A percentile compares a stretch with the other conserved stretches of the same genome.
These are phyloP conservation scores for Linum usitatissimum DNA, from an alignment of 345 rosid species.

Conservation along the genomic window DNA sequence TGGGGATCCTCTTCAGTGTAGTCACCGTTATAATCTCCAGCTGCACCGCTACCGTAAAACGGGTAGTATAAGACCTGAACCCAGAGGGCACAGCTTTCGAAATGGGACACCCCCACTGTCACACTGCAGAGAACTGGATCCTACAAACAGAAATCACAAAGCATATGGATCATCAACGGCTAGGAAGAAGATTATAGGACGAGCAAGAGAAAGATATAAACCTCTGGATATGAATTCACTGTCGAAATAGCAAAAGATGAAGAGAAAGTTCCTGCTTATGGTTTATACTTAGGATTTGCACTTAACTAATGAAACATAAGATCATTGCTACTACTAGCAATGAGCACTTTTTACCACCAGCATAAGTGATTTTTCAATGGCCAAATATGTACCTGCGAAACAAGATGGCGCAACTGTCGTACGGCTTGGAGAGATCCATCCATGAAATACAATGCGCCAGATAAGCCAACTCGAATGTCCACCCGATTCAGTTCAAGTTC, in stretches of 20 bases:
- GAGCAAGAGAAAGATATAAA: neutral
- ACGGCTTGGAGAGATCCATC: constrained; percentile 98
- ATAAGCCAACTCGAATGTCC: constrained; percentile 88
- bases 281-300: too few species aligned
- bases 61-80: constrained; percentile 95
- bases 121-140: constrained; percentile 92
- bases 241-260: too few species aligned
- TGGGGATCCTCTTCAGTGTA: constrained; percentile 88
- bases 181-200: neutral
- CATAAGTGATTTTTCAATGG: too few species aligned
- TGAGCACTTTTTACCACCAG: too few species aligned
- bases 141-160: constrained; percentile 27
- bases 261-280: too few species aligned
- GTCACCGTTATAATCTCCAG: constrained; percentile 75
- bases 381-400: constrained; percentile 65
- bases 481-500: constrained; percentile 86
- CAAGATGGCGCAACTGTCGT: constrained; percentile 80
- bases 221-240: too few species aligned
- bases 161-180: constrained; percentile 9
- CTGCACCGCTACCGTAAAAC: constrained; percentile 75
- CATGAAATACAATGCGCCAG: constrained; percentile 86
- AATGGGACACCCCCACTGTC: constrained; percentile 91
- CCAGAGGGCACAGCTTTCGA: constrained; percentile 93
- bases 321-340: too few species aligned
- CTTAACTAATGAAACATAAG: too few species aligned